phyloP scores from a whole-genome alignment of 176 grass and related monocot species.

The maize (Zea mays) region Zm-B73-REFERENCE-NAM-5.0 NC_050101.1:149205501-149206000 shows the following conservation, averaged over 20 bases:
- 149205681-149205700: too few species aligned
- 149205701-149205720: too few species aligned
- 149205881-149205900: not conserved
- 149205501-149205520: too few species aligned
- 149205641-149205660: not conserved
- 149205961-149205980: not conserved
- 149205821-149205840: not conserved
- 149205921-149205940: slow-evolving; percentile 1
- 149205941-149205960: slow-evolving; percentile 9
- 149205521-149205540: too few species aligned
- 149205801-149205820: too few species aligned
- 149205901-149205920: not conserved
- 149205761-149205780: too few species aligned
- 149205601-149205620: slow-evolving; percentile 27
- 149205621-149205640: slow-evolving; percentile 25
- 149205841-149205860: not conserved
- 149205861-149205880: slow-evolving; percentile 11
- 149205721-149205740: too few species aligned
- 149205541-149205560: not conserved
- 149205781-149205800: not conserved
- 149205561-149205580: not conserved
- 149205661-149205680: too few species aligned
- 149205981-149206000: not conserved
- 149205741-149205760: too few species aligned
- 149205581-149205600: slow-evolving; percentile 20